Evolutionary conservation across 805 yeast genomes (phyloP).

Genomic region (Ogataea pignaliae): DNA sequence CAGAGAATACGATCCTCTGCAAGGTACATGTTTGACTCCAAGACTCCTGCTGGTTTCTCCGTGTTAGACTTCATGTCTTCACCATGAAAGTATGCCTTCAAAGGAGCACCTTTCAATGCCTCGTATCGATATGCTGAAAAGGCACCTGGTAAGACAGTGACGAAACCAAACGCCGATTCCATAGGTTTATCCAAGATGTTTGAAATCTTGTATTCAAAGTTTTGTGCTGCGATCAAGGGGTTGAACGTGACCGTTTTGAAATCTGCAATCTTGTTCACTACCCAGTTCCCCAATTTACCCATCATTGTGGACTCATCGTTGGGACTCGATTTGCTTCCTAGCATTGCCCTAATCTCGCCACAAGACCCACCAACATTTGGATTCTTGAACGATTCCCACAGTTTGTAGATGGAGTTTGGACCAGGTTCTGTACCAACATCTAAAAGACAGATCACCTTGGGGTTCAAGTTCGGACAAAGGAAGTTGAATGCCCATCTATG

Average conservation of each 20-base stretch:
- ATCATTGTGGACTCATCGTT: constrained; percentile 27
- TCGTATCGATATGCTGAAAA: constrained; percentile 86
- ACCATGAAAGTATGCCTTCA: constrained; percentile 89
- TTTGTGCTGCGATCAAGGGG: constrained; percentile 92
- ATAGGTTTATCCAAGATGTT: constrained; percentile 92
- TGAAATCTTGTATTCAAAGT: constrained; percentile 93
- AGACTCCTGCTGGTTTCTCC: constrained; percentile 74
- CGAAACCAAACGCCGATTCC: constrained; percentile 91
- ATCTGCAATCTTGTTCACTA: constrained; percentile 45
- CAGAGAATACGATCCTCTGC: constrained; percentile 96
- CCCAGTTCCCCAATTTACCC: constrained; percentile 21
- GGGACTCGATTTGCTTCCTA: constrained; percentile 27
- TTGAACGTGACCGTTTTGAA: constrained; percentile 49
- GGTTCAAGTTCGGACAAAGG: constrained; percentile 75
- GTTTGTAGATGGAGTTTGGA: constrained; percentile 76
- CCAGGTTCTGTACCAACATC: constrained; percentile 96
- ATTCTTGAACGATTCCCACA: constrained; percentile 81
- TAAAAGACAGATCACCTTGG: constrained; percentile 74
- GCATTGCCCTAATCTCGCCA: constrained; percentile 87
- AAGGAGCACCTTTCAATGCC: constrained; percentile 77
- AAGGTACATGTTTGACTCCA: constrained; percentile 91
- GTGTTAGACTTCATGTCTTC: constrained; percentile 59
- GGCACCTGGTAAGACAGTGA: constrained; percentile 93
- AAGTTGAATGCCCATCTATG: constrained; percentile 97
- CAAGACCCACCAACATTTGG: constrained; percentile 94